Evolutionary conservation across 345 rosid species (phyloP), one percentile per base, ranked within the genome.

Genomic region (Salix exigua): DNA sequence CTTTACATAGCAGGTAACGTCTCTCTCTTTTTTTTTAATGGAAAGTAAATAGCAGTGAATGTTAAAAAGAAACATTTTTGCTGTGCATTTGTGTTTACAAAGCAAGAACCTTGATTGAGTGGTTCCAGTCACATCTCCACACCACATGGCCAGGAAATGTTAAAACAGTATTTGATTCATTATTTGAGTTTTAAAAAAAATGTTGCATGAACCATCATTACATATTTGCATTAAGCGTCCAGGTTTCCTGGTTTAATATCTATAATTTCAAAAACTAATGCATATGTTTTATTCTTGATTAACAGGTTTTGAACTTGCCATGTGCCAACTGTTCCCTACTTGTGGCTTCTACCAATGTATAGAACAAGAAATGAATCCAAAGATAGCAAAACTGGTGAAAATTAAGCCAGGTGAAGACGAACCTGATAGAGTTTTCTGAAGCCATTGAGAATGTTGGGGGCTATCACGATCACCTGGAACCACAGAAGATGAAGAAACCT

Each of bases 341-440:
- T 4, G 16, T 12, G 21, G 13, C 17, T 6, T 65, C 17, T 42
- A 11, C n/a, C 26, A n/a, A 8, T 12, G 4, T 16, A 7, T 17
- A 17, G 30, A 62, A 48, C 44, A 4, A 14, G 4, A 6, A 35
- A 16, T 21, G 40, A 28, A 66, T 16, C 5, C 25, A 40, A 9
- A 28, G 18, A 25, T 6, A 9, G 2, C 4, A n/a, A 3, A 17
- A 17, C 37, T 25, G 60, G 21, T 38, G 8, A 63, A 19, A 16
- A 5, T 26, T 3, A 28, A 16, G 51, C 42, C 42, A 17, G 48
- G 17, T 68, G 40, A 28, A 19, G 17, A 48, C 82, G 60, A 40
- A 88, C 89, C 85, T 75, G 85, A 82, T 28, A 82, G 69, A 69
- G 85, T 73, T 50, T 68, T 65, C n/a, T 66, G 86, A 77, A 88